Base-by-base conservation (phyloP, 805 yeast genomes). In the Ascoidea tarda region DNA sequence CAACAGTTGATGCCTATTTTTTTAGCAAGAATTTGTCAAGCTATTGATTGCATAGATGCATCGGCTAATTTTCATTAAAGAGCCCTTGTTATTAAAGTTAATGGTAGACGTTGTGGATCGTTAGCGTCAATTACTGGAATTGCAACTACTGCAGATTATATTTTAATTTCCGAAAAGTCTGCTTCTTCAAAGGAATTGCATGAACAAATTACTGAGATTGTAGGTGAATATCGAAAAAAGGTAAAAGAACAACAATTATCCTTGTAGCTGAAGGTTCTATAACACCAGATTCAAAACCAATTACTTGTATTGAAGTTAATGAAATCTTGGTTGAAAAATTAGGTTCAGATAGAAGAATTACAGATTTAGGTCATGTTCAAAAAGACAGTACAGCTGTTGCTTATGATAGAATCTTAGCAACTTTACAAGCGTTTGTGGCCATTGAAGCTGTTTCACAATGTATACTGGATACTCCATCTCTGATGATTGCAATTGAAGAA, bases 71-170 rank as follows among this genome's bases (percentile, higher is more conserved):
- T 98, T 2, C 99, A 93, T 68, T 87, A 96, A 12, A 80, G 99
- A 63, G 99, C 99, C 6, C 93, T 93, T 66, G 96, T 93, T 48
- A 86, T 93, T 55, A 99, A 93, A 67, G 99, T 93, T 46, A 93
- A 93, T 99, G 99, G 99, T 57, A 81, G 99, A 65, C 97, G 93
- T 68, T 93, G 99, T 75, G 99, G 99, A 57, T 93, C 99, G 99
- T 77, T 93, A 61, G 98, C 95, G 1, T 73, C 93, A 60, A 90
- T 89, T 93, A 95, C 99, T 4, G 99, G 98, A 63, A 83, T 91
- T 56, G 89, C 98, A 48, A 87, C 97, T 33, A 86, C 93, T 62
- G 98, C 99, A 2, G 99, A 93, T 70, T 89, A 81, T 66, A 84
- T 89, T 54, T 83, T 93, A 62, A 85, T 93, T 58, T 99, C 99